These are phyloP conservation scores for Colletotrichum sojae DNA, from an alignment of 2,329 filamentous ascomycete species.

Conservation along the genomic window DNA sequence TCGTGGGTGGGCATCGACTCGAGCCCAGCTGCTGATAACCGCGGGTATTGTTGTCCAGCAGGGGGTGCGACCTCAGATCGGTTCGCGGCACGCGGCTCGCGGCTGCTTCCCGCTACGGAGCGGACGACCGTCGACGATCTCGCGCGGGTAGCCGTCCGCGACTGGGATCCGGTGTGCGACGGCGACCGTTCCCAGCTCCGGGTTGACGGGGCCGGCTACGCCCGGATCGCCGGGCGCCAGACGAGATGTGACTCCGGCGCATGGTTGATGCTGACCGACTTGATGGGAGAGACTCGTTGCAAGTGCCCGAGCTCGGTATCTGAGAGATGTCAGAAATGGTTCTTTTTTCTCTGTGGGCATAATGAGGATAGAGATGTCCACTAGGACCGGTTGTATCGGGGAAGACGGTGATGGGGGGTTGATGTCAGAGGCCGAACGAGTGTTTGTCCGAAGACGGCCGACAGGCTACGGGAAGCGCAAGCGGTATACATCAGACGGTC, in stretches of 20 bases:
- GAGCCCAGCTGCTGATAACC: slow-evolving; percentile 1
- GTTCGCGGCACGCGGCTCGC: background rate
- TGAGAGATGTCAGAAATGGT: background rate
- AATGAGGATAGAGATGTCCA: background rate
- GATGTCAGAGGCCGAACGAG: background rate
- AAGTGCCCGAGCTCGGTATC: background rate
- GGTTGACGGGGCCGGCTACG: background rate
- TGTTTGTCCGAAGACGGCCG: background rate
- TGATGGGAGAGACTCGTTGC: background rate
- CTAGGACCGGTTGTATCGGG: no score
- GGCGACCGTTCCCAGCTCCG: background rate
- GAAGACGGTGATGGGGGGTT: background rate
- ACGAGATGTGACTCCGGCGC: background rate
- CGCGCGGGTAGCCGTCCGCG: background rate
- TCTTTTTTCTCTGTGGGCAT: background rate
- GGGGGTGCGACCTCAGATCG: background rate
- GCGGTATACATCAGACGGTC: background rate
- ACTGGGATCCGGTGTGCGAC: background rate
- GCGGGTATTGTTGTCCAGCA: background rate
- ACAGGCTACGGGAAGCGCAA: background rate
- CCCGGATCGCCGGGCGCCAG: no score
- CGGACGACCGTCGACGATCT: background rate
- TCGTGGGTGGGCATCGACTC: background rate
- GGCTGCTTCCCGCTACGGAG: background rate
- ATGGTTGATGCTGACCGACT: background rate